These are phyloP conservation scores for Endoconidiophora polonica DNA, from an alignment of 2,329 filamentous ascomycete genomes.

Conservation along the genomic window DNA sequence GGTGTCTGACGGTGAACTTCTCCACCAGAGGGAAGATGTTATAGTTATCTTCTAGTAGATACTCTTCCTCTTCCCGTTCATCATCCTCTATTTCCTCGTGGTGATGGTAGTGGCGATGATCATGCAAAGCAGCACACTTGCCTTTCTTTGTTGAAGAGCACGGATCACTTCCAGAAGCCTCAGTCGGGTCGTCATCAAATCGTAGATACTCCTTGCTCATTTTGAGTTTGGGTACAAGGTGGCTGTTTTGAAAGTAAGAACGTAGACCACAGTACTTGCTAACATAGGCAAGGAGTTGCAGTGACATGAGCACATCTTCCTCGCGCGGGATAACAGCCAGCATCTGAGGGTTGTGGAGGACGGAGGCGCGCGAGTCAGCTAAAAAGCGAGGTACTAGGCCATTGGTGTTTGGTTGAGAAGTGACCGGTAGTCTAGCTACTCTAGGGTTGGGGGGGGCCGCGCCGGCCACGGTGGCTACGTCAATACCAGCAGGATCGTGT, in stretches of 20 bases:
- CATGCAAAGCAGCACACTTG: neutral
- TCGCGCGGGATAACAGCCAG: constrained; percentile 87
- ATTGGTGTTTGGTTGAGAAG: constrained; percentile 23
- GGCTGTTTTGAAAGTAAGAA: constrained; percentile 87
- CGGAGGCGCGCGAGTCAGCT: constrained; percentile 44
- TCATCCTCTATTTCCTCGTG: neutral
- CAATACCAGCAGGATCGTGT: constrained; percentile 71
- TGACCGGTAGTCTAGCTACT: constrained; percentile 6
- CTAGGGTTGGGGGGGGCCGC: constrained; percentile 40
- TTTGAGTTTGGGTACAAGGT: constrained; percentile 80
- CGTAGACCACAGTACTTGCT: constrained; percentile 97
- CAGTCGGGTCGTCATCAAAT: constrained; percentile 47
- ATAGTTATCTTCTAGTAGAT: constrained; percentile 80
- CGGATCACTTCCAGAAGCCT: neutral
- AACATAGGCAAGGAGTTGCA: constrained; percentile 91
- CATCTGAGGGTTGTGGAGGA: constrained; percentile 54
- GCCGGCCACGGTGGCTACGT: constrained; percentile 54
- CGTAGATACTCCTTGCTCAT: constrained; percentile 72
- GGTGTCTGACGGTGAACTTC: constrained; percentile 91
- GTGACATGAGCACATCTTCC: constrained; percentile 94
- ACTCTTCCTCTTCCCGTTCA: constrained; percentile 46
- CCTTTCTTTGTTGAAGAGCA: neutral
- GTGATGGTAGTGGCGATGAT: neutral
- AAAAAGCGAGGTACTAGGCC: constrained; percentile 65
- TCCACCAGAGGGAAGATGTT: constrained; percentile 98